Conservation (phyloP, 306 rosid genomes). For the Cicer chorassanicum region DNA sequence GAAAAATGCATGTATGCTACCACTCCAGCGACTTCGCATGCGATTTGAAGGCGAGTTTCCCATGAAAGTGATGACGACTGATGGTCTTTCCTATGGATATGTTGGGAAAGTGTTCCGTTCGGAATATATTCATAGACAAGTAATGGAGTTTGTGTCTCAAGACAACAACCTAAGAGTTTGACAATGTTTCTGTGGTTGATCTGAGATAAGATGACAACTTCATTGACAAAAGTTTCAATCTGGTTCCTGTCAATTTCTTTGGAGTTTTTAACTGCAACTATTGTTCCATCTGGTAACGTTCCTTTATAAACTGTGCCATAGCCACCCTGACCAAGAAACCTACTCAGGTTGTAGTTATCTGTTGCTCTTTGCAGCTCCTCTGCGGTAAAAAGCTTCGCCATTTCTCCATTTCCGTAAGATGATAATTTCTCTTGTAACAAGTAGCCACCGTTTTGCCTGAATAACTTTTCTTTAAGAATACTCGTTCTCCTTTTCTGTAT, state of each 20-base stretch:
- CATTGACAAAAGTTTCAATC: conserved; percentile 51
- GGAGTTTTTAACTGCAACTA: conserved; percentile 55
- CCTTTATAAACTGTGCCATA: conserved; percentile 51
- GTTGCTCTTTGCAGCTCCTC: conserved; percentile 58
- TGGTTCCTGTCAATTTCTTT: conserved; percentile 46
- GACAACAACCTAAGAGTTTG: conserved; percentile 60
- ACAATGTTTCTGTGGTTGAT: conserved; percentile 67
- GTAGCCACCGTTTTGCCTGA: conserved; percentile 67
- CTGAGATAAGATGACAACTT: conserved; percentile 57
- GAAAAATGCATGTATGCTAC: conserved; percentile 67
- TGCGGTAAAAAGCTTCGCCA: conserved; percentile 51
- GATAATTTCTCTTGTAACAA: conserved; percentile 55
- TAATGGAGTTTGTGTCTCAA: conserved; percentile 61
- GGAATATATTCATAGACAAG: conserved; percentile 67
- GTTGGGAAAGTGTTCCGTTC: conserved; percentile 60
- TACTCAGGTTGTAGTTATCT: conserved; percentile 50
- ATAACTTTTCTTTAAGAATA: conserved; percentile 45
- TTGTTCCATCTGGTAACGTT: conserved; percentile 53
- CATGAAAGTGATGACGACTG: conserved; percentile 51
- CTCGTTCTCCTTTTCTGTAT: conserved; percentile 39
- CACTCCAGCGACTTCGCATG: conserved; percentile 69
- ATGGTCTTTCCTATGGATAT: conserved; percentile 42
- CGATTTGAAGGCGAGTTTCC: conserved; percentile 54
- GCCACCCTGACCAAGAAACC: conserved; percentile 53
- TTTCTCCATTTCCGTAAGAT: conserved; percentile 44